These are phyloP conservation scores for Populus euphratica DNA, from an alignment of 345 rosid species.

Conservation along the genomic window DNA sequence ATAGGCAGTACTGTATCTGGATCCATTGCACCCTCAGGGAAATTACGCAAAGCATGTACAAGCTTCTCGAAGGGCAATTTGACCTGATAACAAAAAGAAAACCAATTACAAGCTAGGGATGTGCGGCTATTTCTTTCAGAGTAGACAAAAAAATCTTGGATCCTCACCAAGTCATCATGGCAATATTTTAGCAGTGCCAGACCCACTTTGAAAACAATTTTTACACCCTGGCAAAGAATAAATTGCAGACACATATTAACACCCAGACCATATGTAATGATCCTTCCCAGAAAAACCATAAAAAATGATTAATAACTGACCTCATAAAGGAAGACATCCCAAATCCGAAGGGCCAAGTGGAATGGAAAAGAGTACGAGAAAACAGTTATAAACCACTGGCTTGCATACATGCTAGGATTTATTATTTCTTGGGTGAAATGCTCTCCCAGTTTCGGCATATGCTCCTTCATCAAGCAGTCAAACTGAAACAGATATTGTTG, in stretches of 20 bases:
- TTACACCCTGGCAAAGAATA: conserved; percentile 67
- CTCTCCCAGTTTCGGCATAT: conserved; percentile 86
- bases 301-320: conserved; percentile 33
- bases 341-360: conserved; percentile 84
- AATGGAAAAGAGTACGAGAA: conserved; percentile 94
- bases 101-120: conserved; percentile 4
- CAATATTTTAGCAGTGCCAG: conserved; percentile 69
- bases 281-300: not conserved
- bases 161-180: conserved; percentile 86
- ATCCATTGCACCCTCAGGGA: conserved; percentile 89
- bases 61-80: conserved; percentile 90
- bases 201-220: conserved; percentile 87
- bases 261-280: not conserved
- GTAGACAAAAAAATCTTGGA: not conserved
- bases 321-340: conserved; percentile 97
- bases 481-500: conserved; percentile 83
- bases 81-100: conserved; percentile 33
- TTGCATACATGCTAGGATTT: conserved; percentile 98
- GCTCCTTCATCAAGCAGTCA: conserved; percentile 68
- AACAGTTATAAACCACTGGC: conserved; percentile 98
- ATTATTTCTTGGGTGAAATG: conserved; percentile 87
- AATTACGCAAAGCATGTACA: conserved; percentile 81
- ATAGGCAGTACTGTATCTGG: conserved; percentile 83
- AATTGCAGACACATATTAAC: not conserved
- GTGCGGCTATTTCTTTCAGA: not conserved